Conservation (phyloP, 768 basidiomycete species). For the Naganishia vaughanmartiniae region DNA sequence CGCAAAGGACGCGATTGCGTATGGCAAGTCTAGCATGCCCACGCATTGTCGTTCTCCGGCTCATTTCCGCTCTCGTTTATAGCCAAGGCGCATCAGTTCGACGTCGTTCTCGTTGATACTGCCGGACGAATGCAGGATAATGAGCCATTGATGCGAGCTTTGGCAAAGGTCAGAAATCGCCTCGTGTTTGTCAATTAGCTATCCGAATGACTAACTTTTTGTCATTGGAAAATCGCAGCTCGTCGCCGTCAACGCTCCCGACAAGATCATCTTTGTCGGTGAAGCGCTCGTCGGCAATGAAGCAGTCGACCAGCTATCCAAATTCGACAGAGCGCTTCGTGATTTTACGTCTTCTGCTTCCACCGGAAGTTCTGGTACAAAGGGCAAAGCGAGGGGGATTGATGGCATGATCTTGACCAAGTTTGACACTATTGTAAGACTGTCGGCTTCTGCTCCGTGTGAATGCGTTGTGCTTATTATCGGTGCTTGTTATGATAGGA, state of each 20-base stretch:
- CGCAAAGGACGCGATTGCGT: conserved; percentile 86
- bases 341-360: conserved; percentile 75
- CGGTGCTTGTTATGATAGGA: conserved; percentile 55
- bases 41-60: not conserved
- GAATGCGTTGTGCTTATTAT: not conserved
- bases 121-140: conserved; percentile 99
- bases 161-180: conserved; percentile 71
- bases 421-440: conserved; percentile 89
- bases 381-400: conserved; percentile 66
- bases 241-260: conserved; percentile 86
- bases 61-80: conserved; percentile 4
- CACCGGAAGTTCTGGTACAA: conserved; percentile 51
- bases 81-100: conserved; percentile 83
- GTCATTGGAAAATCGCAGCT: conserved; percentile 54
- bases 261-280: conserved; percentile 97
- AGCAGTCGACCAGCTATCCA: conserved; percentile 93
- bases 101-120: conserved; percentile 95
- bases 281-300: conserved; percentile 98
- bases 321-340: conserved; percentile 89
- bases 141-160: conserved; percentile 96
- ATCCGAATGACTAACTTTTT: not conserved
- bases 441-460: not conserved
- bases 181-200: conserved; percentile 21
- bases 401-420: conserved; percentile 98
- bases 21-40: conserved; percentile 60